A percentile compares a stretch with the other conserved stretches of the same genome.
phyloP scores from a whole-genome alignment of 305 asterid species.

The Fraxinus sp. region DNA sequence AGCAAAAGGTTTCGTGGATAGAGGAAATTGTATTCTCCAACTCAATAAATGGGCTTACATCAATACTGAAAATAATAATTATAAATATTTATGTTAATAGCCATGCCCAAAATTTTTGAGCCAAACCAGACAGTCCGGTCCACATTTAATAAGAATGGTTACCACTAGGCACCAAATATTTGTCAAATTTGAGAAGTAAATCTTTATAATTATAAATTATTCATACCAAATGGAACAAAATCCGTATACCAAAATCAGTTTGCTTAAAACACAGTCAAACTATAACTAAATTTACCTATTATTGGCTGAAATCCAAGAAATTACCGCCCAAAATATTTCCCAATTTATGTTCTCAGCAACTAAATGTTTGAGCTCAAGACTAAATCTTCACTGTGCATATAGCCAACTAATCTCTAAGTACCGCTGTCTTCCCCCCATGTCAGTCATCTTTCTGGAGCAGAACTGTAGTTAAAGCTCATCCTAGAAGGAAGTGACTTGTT shows the following conservation, averaged over 20 bases:
- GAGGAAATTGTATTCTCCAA: slow-evolving; percentile 12
- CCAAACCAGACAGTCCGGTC: not conserved
- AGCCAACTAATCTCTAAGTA: not conserved
- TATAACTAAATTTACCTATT: not conserved
- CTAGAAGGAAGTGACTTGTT: not conserved
- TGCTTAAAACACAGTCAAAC: not conserved
- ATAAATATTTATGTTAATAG: not conserved
- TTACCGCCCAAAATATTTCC: not conserved
- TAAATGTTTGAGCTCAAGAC: not conserved
- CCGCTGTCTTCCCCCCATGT: not conserved
- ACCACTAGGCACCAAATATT: not conserved
- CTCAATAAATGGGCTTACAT: slow-evolving; percentile 3
- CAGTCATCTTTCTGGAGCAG: not conserved
- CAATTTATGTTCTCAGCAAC: not conserved
- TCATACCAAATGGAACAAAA: not conserved
- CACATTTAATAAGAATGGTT: not conserved
- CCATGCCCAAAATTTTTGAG: not conserved
- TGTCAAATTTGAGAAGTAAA: not conserved
- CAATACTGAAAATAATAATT: not conserved
- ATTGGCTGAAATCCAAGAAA: not conserved
- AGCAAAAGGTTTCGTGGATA: not conserved
- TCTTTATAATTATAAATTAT: not conserved
- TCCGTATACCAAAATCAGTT: not conserved
- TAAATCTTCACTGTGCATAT: not conserved
- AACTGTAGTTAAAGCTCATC: not conserved